A percentile compares a stretch with the other conserved stretches of the same genome.
Conservation (phyloP, 2,329 filamentous ascomycete species). For the Aureobasidium vineae region DNA sequence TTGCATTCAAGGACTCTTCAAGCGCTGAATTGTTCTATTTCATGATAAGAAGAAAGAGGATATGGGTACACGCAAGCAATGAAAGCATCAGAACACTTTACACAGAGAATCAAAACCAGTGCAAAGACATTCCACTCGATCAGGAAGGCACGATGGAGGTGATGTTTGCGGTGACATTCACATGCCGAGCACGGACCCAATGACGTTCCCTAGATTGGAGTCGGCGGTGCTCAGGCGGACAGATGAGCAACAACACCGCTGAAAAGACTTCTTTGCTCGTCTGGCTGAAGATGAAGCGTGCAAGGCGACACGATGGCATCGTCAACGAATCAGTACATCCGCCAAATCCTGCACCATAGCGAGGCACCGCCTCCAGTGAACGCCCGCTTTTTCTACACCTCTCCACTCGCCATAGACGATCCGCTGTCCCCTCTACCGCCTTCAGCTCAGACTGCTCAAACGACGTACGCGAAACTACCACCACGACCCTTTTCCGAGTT, state of each 20-base stretch:
- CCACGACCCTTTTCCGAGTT: constrained; percentile 42
- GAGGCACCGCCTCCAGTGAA: constrained; percentile 39
- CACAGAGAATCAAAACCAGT: not conserved
- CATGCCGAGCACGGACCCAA: constrained; percentile 13
- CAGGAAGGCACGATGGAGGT: constrained; percentile 1
- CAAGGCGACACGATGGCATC: constrained; percentile 15
- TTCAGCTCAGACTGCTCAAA: constrained; percentile 32
- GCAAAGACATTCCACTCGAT: not conserved
- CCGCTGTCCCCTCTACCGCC: constrained; percentile 42
- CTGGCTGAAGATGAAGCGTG: constrained; percentile 13
- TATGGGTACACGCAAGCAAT: not conserved
- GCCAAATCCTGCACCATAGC: constrained; percentile 45
- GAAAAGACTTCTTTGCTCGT: not conserved
- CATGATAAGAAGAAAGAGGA: not conserved
- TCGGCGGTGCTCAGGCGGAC: constrained; percentile 18
- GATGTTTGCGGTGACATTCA: constrained; percentile 12
- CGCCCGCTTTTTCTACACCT: constrained; percentile 42
- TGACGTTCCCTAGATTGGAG: not conserved
- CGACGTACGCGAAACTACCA: constrained; percentile 32
- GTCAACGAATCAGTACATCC: constrained; percentile 46
- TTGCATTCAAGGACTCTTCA: constrained; percentile 17
- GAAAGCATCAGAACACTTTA: not conserved
- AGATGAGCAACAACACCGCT: constrained; percentile 1
- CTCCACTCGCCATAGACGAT: constrained; percentile 41
- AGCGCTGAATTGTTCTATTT: constrained; percentile 18